Conservation (phyloP, 1,284 basidiomycete species). For the Golubevia sp. region DNA sequence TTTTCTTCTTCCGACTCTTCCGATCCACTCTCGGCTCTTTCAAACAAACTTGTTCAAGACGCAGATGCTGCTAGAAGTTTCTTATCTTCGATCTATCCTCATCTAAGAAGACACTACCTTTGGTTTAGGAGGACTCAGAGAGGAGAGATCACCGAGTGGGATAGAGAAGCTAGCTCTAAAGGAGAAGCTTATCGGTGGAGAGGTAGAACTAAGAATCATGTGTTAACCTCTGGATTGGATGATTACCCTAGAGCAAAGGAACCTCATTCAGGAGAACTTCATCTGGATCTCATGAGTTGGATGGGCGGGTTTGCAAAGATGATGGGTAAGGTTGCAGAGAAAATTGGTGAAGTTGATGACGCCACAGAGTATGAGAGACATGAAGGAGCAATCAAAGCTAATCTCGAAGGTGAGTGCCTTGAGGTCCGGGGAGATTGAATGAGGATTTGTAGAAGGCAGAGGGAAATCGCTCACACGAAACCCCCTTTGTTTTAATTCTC, state of each 20-base stretch:
- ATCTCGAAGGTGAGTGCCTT: conserved; percentile 27
- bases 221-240: conserved; percentile 51
- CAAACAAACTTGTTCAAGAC: neutral
- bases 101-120: conserved; percentile 45
- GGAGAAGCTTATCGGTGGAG: conserved; percentile 54
- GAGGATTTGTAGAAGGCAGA: neutral
- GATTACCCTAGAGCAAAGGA: conserved; percentile 53
- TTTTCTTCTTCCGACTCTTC: neutral
- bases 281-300: conserved; percentile 53
- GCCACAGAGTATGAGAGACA: conserved; percentile 38
- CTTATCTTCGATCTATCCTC: conserved; percentile 37
- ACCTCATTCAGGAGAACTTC: conserved; percentile 54
- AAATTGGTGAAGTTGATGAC: conserved; percentile 40
- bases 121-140: conserved; percentile 59
- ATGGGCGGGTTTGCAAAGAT: conserved; percentile 55
- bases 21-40: neutral
- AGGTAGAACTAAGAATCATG: conserved; percentile 44
- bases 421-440: neutral
- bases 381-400: conserved; percentile 35
- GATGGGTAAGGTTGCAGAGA: conserved; percentile 42
- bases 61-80: conserved; percentile 20
- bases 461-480: neutral
- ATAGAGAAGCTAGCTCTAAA: conserved; percentile 31
- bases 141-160: conserved; percentile 49
- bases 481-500: neutral